Conservation (phyloP, 108 stramenopile species). For the Skeletonema costatum region DNA sequence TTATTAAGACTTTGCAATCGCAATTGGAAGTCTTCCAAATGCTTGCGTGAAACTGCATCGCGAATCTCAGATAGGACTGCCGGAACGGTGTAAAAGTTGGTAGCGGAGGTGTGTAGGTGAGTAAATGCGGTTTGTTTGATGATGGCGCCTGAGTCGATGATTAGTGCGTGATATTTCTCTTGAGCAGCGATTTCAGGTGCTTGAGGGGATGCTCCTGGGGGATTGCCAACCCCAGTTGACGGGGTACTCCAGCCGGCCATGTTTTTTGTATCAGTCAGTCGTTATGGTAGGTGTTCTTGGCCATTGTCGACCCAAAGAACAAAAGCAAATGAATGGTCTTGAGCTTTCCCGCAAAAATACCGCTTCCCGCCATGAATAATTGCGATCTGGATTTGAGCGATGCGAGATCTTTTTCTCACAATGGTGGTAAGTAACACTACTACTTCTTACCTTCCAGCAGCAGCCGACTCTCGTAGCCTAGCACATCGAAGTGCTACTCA, state of each 20-base stretch:
- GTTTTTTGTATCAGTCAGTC: background rate
- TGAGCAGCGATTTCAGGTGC: background rate
- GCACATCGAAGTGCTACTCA: no score
- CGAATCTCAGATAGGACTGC: conserved; percentile 78
- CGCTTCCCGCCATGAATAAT: no score
- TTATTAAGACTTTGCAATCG: conserved; percentile 43
- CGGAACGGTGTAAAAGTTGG: conserved; percentile 69
- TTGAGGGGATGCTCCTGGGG: background rate
- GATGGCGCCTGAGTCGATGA: conserved; percentile 87
- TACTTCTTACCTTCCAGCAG: no score
- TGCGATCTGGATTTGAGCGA: no score
- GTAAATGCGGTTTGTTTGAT: conserved; percentile 65
- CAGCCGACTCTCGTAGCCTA: no score
- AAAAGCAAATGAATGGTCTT: background rate
- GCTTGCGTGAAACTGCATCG: conserved; percentile 70
- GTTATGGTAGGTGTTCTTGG: background rate
- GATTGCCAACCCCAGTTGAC: background rate
- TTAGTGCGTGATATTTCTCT: conserved; percentile 65
- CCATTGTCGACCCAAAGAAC: background rate
- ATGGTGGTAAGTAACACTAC: no score
- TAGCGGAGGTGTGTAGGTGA: conserved; percentile 53
- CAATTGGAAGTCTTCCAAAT: conserved; percentile 62
- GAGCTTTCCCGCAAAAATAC: background rate
- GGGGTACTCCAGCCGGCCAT: background rate
- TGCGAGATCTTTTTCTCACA: no score